Percentiles rank a stretch among this genome's conserved stretches.
These are phyloP conservation scores for Leccinum uliginosum DNA, from an alignment of 768 basidiomycete genomes.

Conservation along the genomic window DNA sequence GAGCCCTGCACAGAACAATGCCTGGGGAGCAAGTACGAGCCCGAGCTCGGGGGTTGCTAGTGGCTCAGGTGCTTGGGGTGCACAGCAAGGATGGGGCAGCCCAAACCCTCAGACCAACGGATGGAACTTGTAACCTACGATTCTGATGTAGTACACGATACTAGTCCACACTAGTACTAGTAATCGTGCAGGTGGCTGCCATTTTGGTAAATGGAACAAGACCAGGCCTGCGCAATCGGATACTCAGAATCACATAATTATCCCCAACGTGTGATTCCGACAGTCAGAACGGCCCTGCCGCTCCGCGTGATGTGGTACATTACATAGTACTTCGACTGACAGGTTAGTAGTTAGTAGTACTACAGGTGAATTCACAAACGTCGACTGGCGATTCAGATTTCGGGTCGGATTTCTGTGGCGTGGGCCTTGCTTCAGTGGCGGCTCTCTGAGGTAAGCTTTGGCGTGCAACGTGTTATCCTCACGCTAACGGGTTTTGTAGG, in stretches of 20 bases:
- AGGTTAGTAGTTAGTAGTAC: no score
- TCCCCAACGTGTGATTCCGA: neutral
- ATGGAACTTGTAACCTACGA: constrained; percentile 39
- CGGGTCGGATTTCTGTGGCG: no score
- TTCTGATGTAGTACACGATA: neutral
- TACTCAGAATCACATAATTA: neutral
- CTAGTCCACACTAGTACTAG: neutral
- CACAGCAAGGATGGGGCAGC: constrained; percentile 46
- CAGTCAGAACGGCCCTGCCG: neutral
- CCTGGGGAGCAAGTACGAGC: constrained; percentile 37
- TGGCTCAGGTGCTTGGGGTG: constrained; percentile 23
- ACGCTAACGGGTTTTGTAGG: no score
- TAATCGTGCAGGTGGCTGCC: neutral
- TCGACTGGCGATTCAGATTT: no score
- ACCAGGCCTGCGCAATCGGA: neutral
- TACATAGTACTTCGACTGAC: no score
- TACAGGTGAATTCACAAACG: no score
- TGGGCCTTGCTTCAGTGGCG: no score
- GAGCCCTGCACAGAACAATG: constrained; percentile 27
- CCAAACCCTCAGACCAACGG: constrained; percentile 48
- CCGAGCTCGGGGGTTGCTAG: constrained; percentile 22
- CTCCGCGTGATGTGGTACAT: no score
- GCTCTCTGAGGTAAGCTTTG: no score
- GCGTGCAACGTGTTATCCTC: no score
- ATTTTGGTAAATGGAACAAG: no score